Evolutionary conservation across 2,329 filamentous ascomycete genomes (phyloP).

Genomic region (Peltaster fructicola): DNA sequence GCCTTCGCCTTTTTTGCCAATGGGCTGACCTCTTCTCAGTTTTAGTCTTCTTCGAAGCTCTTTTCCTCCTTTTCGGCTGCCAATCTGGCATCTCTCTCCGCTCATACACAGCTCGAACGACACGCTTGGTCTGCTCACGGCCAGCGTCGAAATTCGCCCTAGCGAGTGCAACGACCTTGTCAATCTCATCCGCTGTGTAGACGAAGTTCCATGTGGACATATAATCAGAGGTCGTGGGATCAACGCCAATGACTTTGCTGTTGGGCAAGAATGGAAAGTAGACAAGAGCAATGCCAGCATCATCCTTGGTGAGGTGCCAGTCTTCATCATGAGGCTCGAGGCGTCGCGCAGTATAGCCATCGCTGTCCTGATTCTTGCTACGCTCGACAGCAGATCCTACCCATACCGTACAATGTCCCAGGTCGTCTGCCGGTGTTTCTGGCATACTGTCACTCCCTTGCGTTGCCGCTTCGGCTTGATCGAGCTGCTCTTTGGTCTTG

Average conservation of each 20-base stretch:
- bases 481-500: slow-evolving; percentile 46
- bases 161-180: slow-evolving; percentile 65
- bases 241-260: slow-evolving; percentile 58
- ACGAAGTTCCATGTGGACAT: slow-evolving; percentile 97
- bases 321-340: slow-evolving; percentile 26
- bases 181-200: slow-evolving; percentile 79
- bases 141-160: slow-evolving; percentile 77
- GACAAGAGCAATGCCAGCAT: slow-evolving; percentile 73
- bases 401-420: slow-evolving; percentile 92
- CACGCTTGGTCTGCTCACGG: slow-evolving; percentile 55
- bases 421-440: slow-evolving; percentile 24
- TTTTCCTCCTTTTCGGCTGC: slow-evolving; percentile 28
- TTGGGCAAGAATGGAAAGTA: slow-evolving; percentile 87
- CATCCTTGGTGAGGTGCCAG: slow-evolving; percentile 49
- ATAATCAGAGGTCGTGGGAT: slow-evolving; percentile 68
- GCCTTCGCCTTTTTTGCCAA: slow-evolving; percentile 34
- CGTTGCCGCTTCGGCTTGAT: slow-evolving; percentile 36
- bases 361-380: slow-evolving; percentile 15
- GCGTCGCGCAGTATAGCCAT: slow-evolving; percentile 8
- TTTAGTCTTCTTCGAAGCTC: slow-evolving; percentile 21
- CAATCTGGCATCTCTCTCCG: slow-evolving; percentile 53
- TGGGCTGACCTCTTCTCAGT: slow-evolving; percentile 33
- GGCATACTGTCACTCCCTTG: slow-evolving; percentile 14
- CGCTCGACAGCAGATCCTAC: too few species aligned
- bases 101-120: slow-evolving; percentile 80